phyloP scores from a whole-genome alignment of 2,329 filamentous ascomycete genomes.

The Paecilomyces variotii region DNA sequence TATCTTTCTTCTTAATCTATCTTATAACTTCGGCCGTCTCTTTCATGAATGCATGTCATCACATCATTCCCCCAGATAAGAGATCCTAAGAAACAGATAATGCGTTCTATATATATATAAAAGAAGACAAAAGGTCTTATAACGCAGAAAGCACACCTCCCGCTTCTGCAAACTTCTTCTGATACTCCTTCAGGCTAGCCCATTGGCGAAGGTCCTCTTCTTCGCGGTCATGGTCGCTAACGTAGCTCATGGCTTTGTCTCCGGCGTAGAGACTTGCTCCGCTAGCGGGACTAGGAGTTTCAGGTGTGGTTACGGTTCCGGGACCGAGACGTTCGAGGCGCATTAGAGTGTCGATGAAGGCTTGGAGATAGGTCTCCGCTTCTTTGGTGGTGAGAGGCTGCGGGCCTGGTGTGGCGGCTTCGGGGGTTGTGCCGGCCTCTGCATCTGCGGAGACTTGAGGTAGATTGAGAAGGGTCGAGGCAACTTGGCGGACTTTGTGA shows the following conservation, averaged over 20 bases:
- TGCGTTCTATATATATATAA: not conserved
- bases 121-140: constrained; percentile 7
- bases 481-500: constrained; percentile 77
- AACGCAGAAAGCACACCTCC: constrained; percentile 42
- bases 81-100: not conserved
- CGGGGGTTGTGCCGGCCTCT: constrained; percentile 29
- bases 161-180: constrained; percentile 61
- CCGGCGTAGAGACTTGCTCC: constrained; percentile 30
- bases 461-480: constrained; percentile 65
- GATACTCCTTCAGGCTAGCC: constrained; percentile 72
- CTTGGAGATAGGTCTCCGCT: constrained; percentile 63
- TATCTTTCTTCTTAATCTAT: not conserved
- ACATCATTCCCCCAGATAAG: not conserved
- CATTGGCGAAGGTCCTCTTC: constrained; percentile 69
- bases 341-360: constrained; percentile 66
- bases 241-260: constrained; percentile 27
- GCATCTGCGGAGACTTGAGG: constrained; percentile 47
- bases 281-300: constrained; percentile 21
- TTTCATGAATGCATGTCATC: not conserved
- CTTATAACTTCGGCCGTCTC: not conserved
- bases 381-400: constrained; percentile 34
- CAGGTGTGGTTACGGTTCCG: constrained; percentile 14
- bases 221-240: constrained; percentile 51
- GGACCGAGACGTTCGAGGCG: constrained; percentile 59
- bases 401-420: constrained; percentile 8